Evolutionary conservation across 1,139 yeast species (phyloP), one percentile per base, ranked within the genome.

Genomic region (Geotrichum fermentans): DNA sequence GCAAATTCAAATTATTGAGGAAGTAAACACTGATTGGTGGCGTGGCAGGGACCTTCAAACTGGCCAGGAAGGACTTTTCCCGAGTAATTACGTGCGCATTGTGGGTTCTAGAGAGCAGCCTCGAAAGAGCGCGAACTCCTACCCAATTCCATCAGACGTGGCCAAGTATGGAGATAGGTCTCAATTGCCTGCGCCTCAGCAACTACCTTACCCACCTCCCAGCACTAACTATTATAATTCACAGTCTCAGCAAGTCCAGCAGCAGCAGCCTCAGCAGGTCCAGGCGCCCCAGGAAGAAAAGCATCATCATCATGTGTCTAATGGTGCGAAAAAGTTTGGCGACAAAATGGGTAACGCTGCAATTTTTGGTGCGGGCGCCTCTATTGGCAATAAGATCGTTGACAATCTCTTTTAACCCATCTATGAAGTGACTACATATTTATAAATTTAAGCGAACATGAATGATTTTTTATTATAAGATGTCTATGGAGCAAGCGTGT

Each of bases 301-400:
- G 30, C 4, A 26, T 8, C n/a, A 22, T 16, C 16, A 26, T 20
- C 40, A 41, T 11, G 58, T 59, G 30, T 58, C 62, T 32, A 70
- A 70, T 6, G 73, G 71, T 7, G 63, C 84, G 49, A 80, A 78
- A 66, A 83, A 77, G 64, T 79, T 87, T 59, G 97, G 97, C 17
- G 74, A 85, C 52, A 83, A 86, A 68, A 71, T 90, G 49, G 97
- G 97, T 49, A 83, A 88, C 60, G 96, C 97, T 5, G 95, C 95
- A 29, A 80, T 90, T 52, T 90, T 88, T 59, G 97, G 97, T 68
- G 97, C 97, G 14, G 98, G 97, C 73, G 96, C 97, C 40, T 84
- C 96, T 1, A 74, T 90, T 50, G 97, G 97, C 61, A 77, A 90
- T 46, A 92, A 90, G 62, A 57, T 92, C 49, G 88, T 92, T 54